These are phyloP conservation scores for Mucor piriformis DNA, from an alignment of 371 early-diverging fungal species.

Conservation along the genomic window DNA sequence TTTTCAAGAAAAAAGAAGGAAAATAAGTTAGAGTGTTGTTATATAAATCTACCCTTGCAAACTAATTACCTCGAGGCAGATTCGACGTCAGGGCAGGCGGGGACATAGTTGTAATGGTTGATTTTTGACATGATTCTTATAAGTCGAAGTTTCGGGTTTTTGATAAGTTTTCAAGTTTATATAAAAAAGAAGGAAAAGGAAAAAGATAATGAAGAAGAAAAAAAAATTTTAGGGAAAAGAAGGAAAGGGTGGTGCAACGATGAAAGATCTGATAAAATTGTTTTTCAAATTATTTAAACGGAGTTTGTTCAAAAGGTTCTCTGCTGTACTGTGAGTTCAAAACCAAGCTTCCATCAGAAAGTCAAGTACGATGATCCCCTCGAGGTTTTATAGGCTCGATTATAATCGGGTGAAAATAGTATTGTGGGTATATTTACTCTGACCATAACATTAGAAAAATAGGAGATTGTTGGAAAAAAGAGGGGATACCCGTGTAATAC, in stretches of 20 bases:
- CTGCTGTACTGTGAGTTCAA: not conserved
- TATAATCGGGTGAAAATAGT: not conserved
- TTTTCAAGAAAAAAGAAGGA: not conserved
- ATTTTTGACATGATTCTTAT: slow-evolving; percentile 14
- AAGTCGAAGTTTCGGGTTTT: too few species aligned
- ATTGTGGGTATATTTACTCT: not conserved
- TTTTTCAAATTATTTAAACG: slow-evolving; percentile 12
- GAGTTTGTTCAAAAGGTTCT: slow-evolving; percentile 1
- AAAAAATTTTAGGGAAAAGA: slow-evolving; percentile 15
- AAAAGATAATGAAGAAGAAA: too few species aligned
- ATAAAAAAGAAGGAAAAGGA: not conserved
- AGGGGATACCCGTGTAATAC: not conserved
- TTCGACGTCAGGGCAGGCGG: slow-evolving; percentile 11
- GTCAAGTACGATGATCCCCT: slow-evolving; percentile 4
- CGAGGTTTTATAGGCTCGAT: not conserved
- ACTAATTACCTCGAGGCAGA: slow-evolving; percentile 14
- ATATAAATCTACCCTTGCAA: slow-evolving; percentile 1
- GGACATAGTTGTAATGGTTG: slow-evolving; percentile 15
- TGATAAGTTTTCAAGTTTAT: not conserved
- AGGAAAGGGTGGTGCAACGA: slow-evolving; percentile 17
- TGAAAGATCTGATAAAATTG: slow-evolving; percentile 31
- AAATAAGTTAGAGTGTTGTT: slow-evolving; percentile 2
- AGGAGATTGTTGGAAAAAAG: not conserved
- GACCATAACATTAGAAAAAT: not conserved
- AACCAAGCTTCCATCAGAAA: slow-evolving; percentile 14